These are phyloP conservation scores for Agaricus bisporus DNA, from an alignment of 768 basidiomycete genomes.

Conservation along the genomic window DNA sequence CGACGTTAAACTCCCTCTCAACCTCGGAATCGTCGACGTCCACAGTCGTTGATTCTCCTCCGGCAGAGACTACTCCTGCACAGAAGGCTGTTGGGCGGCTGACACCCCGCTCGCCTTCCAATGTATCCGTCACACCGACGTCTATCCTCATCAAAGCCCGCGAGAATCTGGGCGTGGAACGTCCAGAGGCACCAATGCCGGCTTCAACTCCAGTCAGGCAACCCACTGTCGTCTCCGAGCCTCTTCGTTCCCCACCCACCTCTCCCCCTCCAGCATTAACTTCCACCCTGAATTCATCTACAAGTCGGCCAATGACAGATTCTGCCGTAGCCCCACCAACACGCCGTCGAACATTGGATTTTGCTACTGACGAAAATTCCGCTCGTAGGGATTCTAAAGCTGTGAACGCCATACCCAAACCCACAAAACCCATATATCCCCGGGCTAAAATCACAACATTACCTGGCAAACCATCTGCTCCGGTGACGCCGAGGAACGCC, in stretches of 20 bases:
- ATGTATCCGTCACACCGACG: no score
- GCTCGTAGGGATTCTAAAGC: background rate
- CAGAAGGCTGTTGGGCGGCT: background rate
- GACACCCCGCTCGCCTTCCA: background rate
- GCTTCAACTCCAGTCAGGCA: background rate
- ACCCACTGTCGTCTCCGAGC: background rate
- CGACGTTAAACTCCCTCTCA: background rate
- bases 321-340: background rate
- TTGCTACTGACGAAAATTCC: slow-evolving; percentile 1
- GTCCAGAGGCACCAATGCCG: background rate
- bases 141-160: no score
- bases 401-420: background rate
- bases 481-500: background rate
- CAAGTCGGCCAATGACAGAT: background rate
- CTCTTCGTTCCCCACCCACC: background rate
- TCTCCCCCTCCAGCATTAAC: background rate
- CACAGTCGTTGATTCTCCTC: background rate
- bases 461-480: background rate
- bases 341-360: background rate
- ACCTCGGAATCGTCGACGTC: background rate
- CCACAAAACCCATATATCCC: background rate
- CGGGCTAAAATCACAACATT: background rate
- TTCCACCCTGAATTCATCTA: background rate
- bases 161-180: no score
- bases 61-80: background rate